Percentiles rank a stretch among this genome's conserved stretches.
Conservation (phyloP, 768 basidiomycete genomes). For the Glaciozyma martinii region DNA sequence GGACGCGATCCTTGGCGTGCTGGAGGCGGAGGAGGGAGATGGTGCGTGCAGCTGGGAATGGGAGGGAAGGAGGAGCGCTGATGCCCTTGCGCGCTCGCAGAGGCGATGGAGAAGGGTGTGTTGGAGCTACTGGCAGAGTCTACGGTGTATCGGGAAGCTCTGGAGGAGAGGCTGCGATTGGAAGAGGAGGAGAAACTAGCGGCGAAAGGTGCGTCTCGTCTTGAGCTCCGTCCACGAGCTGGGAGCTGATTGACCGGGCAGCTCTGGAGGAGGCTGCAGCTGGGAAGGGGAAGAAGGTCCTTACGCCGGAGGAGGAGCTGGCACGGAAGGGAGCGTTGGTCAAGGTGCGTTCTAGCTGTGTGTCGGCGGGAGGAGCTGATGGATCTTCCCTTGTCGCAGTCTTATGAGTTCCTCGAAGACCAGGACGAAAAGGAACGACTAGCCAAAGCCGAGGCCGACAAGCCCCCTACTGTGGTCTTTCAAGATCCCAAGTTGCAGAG, state of each 20-base stretch:
- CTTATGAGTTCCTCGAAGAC: conserved; percentile 21
- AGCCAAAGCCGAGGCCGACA: conserved; percentile 4
- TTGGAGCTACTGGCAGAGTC: conserved; percentile 14
- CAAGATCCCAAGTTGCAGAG: conserved; percentile 8
- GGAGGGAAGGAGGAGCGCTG: no score
- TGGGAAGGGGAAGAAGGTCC: not conserved
- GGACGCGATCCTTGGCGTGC: conserved; percentile 24
- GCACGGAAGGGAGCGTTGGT: conserved; percentile 16
- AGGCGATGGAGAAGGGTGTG: not conserved
- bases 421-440: conserved; percentile 9
- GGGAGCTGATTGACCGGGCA: not conserved
- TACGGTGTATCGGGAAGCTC: conserved; percentile 2
- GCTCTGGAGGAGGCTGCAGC: not conserved
- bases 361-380: no score
- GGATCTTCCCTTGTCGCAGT: conserved; percentile 1
- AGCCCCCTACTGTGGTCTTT: not conserved
- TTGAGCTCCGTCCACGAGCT: not conserved
- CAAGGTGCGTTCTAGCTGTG: not conserved
- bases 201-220: conserved; percentile 3
- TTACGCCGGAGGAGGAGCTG: conserved; percentile 21
- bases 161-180: not conserved
- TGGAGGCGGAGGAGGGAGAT: conserved; percentile 24
- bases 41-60: conserved; percentile 1
- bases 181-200: conserved; percentile 11
- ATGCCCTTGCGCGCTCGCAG: conserved; percentile 7